A percentile compares a stretch with the other conserved stretches of the same genome.
phyloP scores from a whole-genome alignment of 129 eudicot species.

The Chrysanthemum lavandulifolium region DNA sequence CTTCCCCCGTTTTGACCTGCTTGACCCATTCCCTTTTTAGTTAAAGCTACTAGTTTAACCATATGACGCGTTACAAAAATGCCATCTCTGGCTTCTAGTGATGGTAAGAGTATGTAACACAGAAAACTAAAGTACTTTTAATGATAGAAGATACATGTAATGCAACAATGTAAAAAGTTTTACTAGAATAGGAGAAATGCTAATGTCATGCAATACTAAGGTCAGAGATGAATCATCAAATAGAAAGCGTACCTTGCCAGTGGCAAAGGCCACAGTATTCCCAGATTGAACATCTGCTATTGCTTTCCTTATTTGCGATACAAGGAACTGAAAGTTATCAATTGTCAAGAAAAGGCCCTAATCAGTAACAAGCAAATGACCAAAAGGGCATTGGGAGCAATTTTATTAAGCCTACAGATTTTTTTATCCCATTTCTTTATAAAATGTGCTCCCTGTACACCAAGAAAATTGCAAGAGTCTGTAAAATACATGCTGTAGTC shows the following conservation, averaged over 20 bases:
- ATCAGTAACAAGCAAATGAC: conserved; percentile 13
- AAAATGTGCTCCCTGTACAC: not conserved
- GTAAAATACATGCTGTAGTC: not conserved
- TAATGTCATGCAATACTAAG: not conserved
- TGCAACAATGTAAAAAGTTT: not conserved
- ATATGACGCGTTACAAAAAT: not conserved
- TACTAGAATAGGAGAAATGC: not conserved
- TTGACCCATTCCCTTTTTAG: not conserved
- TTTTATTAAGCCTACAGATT: not conserved
- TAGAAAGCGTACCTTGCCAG: conserved; percentile 59
- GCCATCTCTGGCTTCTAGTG: not conserved
- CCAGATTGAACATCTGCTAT: conserved; percentile 82
- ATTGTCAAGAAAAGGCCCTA: conserved; percentile 7
- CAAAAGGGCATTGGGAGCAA: not conserved
- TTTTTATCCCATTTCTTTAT: not conserved
- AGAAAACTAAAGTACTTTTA: not conserved
- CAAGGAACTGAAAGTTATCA: conserved; percentile 52
- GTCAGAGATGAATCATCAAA: not conserved
- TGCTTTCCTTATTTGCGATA: conserved; percentile 84
- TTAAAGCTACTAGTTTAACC: not conserved
- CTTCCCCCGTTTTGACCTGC: not conserved
- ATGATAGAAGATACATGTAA: not conserved
- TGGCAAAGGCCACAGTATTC: conserved; percentile 66
- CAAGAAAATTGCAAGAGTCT: not conserved
- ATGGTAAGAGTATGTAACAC: not conserved